Percentiles rank a stretch among this genome's conserved stretches.
phyloP scores from a whole-genome alignment of 2,329 filamentous ascomycete genomes.

The Rhynchosporium secalis region DNA sequence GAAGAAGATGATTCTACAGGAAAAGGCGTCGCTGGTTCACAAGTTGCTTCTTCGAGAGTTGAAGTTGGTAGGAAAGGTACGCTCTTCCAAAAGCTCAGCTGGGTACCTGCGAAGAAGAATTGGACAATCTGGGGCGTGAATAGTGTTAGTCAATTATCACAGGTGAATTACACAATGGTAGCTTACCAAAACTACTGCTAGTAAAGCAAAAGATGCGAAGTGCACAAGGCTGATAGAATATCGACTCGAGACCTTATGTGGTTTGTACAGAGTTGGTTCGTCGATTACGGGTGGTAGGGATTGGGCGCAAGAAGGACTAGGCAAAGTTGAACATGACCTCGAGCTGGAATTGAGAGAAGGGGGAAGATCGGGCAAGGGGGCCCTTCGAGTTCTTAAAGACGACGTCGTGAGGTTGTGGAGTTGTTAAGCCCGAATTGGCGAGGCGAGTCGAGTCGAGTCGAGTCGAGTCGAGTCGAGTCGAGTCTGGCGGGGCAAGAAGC shows the following conservation, averaged over 20 bases:
- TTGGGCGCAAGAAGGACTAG: slow-evolving; percentile 12
- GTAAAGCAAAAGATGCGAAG: slow-evolving; percentile 38
- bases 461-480: not conserved
- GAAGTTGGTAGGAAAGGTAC: slow-evolving; percentile 34
- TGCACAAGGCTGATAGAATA: slow-evolving; percentile 36
- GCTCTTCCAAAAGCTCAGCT: slow-evolving; percentile 41
- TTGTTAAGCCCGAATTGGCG: slow-evolving; percentile 35
- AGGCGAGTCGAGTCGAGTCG: not conserved
- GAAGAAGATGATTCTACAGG: slow-evolving; percentile 55
- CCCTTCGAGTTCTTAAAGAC: slow-evolving; percentile 34
- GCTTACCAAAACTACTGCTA: slow-evolving; percentile 39
- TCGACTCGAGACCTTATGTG: slow-evolving; percentile 32
- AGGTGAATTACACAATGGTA: not conserved
- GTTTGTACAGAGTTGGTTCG: slow-evolving; percentile 25
- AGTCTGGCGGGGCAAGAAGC: slow-evolving; percentile 19
- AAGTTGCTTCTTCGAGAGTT: slow-evolving; percentile 52
- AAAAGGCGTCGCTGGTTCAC: slow-evolving; percentile 56
- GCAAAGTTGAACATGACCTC: not conserved
- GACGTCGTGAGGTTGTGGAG: slow-evolving; percentile 34
- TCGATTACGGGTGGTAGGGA: slow-evolving; percentile 23
- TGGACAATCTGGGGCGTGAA: slow-evolving; percentile 48
- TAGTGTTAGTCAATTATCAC: slow-evolving; percentile 18
- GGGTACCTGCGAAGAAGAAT: slow-evolving; percentile 46
- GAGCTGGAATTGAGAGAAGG: slow-evolving; percentile 5
- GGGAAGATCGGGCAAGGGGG: slow-evolving; percentile 28